Percentiles rank a stretch among this genome's conserved stretches.
These are phyloP conservation scores for Hypocreales sp. DNA, from an alignment of 2,329 filamentous ascomycete species.

Conservation along the genomic window DNA sequence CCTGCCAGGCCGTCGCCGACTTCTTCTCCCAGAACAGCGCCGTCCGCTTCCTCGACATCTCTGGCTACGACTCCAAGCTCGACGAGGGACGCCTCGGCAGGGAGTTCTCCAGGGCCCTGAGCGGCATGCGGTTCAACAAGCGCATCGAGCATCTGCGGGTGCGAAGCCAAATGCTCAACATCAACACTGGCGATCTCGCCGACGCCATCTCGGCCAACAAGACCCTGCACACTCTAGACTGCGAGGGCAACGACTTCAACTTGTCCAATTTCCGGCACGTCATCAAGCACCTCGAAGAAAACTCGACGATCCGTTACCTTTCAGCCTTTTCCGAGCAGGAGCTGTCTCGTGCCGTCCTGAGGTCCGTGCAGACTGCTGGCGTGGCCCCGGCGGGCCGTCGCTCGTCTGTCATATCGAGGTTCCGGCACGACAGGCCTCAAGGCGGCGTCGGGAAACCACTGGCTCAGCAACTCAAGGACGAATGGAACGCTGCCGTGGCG, in stretches of 20 bases:
- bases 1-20: slow-evolving; percentile 29
- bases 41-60: slow-evolving; percentile 38
- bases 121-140: slow-evolving; percentile 27
- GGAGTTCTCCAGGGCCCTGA: slow-evolving; percentile 34
- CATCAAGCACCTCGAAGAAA: slow-evolving; percentile 25
- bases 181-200: slow-evolving; percentile 36
- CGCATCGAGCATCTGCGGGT: slow-evolving; percentile 34
- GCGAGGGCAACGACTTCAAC: slow-evolving; percentile 38
- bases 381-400: slow-evolving; percentile 12
- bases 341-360: slow-evolving; percentile 18
- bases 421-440: slow-evolving; percentile 15
- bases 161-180: slow-evolving; percentile 38
- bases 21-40: slow-evolving; percentile 36
- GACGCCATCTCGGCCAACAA: slow-evolving; percentile 31
- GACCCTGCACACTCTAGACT: slow-evolving; percentile 35
- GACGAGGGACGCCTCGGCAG: slow-evolving; percentile 40
- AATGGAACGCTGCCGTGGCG: slow-evolving; percentile 21
- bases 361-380: slow-evolving; percentile 15
- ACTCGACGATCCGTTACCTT: slow-evolving; percentile 26
- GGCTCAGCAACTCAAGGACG: slow-evolving; percentile 20
- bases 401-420: slow-evolving; percentile 17
- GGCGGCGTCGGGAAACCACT: slow-evolving; percentile 15
- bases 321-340: slow-evolving; percentile 23
- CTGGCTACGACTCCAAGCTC: slow-evolving; percentile 39
- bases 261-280: slow-evolving; percentile 33